A percentile compares a stretch with the other conserved stretches of the same genome.
Conservation (phyloP, 345 rosid species). For the Salix udensis region DNA sequence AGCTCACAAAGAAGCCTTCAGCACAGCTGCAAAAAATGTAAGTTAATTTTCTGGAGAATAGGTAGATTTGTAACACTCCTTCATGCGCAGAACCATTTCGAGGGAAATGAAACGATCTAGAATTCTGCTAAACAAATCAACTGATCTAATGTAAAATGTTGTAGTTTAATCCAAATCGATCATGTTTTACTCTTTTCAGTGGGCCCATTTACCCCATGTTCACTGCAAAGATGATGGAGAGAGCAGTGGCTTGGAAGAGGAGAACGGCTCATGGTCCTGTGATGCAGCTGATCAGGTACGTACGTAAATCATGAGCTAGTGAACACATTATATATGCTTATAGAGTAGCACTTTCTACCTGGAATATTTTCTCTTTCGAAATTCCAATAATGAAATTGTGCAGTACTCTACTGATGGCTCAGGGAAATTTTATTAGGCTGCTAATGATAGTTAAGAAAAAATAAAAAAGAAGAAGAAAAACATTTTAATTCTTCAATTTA, state of each 20-base stretch:
- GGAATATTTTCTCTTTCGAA: background rate
- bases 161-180: background rate
- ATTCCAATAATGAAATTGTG: background rate
- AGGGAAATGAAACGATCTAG: background rate
- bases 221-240: constrained; percentile 49
- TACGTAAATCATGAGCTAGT: background rate
- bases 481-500: background rate
- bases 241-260: constrained; percentile 33
- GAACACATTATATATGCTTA: no score
- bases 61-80: background rate
- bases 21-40: constrained; percentile 96
- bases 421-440: background rate
- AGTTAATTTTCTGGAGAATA: background rate
- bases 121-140: background rate
- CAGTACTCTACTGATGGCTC: background rate
- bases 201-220: constrained; percentile 86
- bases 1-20: constrained; percentile 96
- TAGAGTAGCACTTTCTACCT: background rate
- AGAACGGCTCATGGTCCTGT: constrained; percentile 13
- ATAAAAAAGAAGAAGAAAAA: background rate
- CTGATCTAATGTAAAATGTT: background rate
- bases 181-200: constrained; percentile 43
- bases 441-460: background rate
- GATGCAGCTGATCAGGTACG: constrained; percentile 13
- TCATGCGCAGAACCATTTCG: background rate